phyloP scores from a whole-genome alignment of 768 basidiomycete species.

The Hirschioporus abietinus region DNA sequence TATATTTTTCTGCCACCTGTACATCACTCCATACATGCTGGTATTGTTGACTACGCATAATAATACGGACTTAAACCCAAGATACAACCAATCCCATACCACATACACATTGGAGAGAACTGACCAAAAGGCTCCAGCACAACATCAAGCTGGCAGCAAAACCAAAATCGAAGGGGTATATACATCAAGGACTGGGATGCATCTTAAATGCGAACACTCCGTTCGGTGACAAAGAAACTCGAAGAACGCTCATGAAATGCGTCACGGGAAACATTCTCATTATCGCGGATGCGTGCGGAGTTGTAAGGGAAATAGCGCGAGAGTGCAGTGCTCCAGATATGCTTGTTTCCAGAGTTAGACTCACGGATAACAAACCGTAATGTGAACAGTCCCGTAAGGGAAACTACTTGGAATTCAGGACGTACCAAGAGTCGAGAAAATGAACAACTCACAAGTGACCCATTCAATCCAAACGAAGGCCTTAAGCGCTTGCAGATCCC shows the following conservation, averaged over 20 bases:
- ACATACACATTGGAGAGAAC: not conserved
- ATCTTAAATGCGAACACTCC: not conserved
- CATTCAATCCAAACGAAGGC: slow-evolving; percentile 57
- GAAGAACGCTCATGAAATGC: not conserved
- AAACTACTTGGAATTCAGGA: slow-evolving; percentile 28
- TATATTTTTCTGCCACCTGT: not conserved
- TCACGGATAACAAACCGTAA: slow-evolving; percentile 41
- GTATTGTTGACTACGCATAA: not conserved
- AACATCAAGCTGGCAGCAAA: not conserved
- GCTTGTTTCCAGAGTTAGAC: slow-evolving; percentile 40
- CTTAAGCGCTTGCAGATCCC: slow-evolving; percentile 48
- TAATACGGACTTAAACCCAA: not conserved
- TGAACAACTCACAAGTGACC: slow-evolving; percentile 36
- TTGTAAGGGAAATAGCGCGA: slow-evolving; percentile 40
- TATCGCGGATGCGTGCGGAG: not conserved
- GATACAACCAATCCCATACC: not conserved
- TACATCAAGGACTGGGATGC: not conserved
- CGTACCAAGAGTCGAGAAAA: slow-evolving; percentile 1
- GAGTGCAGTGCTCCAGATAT: slow-evolving; percentile 46
- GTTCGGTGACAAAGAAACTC: not conserved
- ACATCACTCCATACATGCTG: not conserved
- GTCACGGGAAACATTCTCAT: not conserved
- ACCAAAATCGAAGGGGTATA: not conserved
- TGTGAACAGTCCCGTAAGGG: slow-evolving; percentile 35
- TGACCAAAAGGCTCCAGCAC: not conserved